A percentile compares a stretch with the other conserved stretches of the same genome.
Evolutionary conservation across 2,329 filamentous ascomycete species (phyloP).

Genomic region (Clarireedia homoeocarpa): DNA sequence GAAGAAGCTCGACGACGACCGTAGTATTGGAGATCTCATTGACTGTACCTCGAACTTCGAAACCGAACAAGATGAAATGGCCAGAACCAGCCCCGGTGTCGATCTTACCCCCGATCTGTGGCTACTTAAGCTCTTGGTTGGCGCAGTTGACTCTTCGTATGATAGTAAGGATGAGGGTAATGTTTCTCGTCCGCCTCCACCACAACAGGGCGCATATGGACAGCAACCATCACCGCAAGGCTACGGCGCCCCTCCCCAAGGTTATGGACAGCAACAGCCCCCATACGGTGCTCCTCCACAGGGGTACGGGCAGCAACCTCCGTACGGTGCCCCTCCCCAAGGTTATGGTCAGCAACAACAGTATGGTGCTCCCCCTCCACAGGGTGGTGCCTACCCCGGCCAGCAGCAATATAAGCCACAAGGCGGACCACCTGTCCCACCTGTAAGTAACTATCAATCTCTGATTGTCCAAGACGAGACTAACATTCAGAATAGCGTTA

Average conservation of each 20-base stretch:
- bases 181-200: conserved; percentile 1
- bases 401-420: conserved; percentile 6
- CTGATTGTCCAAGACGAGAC: too few species aligned
- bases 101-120: conserved; percentile 5
- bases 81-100: background rate
- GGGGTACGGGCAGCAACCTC: conserved; percentile 23
- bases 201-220: conserved; percentile 20
- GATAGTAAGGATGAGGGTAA: conserved; percentile 52
- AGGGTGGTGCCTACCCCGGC: conserved; percentile 2
- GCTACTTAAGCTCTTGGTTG: conserved; percentile 51
- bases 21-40: conserved; percentile 2
- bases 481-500: too few species aligned
- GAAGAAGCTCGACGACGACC: conserved; percentile 5
- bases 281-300: conserved; percentile 25
- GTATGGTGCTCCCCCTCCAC: background rate
- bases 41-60: conserved; percentile 9
- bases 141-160: conserved; percentile 58
- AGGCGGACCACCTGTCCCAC: conserved; percentile 1
- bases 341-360: background rate
- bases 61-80: conserved; percentile 8
- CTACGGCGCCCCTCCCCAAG: conserved; percentile 3
- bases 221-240: conserved; percentile 12
- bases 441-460: background rate
- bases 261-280: conserved; percentile 3
- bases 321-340: conserved; percentile 7